phyloP scores from a whole-genome alignment of 2,329 filamentous ascomycete species.

The Xenoacremonium recifei region DNA sequence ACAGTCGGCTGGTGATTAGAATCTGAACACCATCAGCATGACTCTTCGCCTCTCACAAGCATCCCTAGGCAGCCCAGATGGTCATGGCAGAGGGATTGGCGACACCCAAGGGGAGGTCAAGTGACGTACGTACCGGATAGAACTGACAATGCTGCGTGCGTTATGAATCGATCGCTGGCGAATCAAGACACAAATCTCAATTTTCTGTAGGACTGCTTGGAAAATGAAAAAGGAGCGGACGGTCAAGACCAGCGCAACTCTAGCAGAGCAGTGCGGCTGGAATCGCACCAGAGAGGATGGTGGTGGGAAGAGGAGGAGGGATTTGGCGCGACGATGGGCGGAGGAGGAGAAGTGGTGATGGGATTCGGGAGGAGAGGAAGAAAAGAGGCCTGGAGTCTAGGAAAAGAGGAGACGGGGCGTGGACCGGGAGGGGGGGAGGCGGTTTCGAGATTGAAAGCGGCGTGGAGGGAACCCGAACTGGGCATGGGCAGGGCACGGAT shows the following conservation, averaged over 20 bases:
- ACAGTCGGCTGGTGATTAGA: not conserved
- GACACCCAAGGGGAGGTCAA: too few species aligned
- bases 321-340: slow-evolving; percentile 21
- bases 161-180: slow-evolving; percentile 18
- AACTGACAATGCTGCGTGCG: slow-evolving; percentile 24
- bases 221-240: slow-evolving; percentile 54
- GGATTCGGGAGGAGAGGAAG: slow-evolving; percentile 1
- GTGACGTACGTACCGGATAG: slow-evolving; percentile 21
- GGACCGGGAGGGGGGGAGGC: slow-evolving; percentile 17
- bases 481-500: too few species aligned
- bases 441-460: slow-evolving; percentile 26
- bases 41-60: too few species aligned
- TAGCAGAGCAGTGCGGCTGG: slow-evolving; percentile 49
- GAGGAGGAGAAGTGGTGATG: slow-evolving; percentile 5
- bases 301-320: slow-evolving; percentile 25
- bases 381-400: slow-evolving; percentile 20
- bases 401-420: slow-evolving; percentile 19
- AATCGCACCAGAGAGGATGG: slow-evolving; percentile 50
- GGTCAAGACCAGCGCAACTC: slow-evolving; percentile 58
- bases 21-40: too few species aligned
- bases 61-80: too few species aligned
- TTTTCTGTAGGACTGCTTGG: slow-evolving; percentile 15
- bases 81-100: too few species aligned
- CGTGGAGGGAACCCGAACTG: slow-evolving; percentile 23
- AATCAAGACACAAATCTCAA: slow-evolving; percentile 25